Conservation (phyloP, 202 grass and related monocot genomes). For the Setaria italica region DNA sequence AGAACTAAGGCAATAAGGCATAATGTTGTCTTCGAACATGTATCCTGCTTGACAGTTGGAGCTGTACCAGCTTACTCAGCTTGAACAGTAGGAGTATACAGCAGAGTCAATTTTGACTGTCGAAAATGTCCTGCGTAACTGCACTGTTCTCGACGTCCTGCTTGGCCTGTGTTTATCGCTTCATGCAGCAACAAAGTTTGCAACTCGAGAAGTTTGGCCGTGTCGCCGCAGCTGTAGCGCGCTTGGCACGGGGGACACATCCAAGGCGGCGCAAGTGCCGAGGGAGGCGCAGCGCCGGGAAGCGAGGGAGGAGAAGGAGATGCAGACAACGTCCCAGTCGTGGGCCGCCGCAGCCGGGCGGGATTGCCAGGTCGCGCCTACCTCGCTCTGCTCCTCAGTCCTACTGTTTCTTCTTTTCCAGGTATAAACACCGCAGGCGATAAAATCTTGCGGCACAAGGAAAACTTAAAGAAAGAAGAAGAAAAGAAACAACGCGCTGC, state of each 20-base stretch:
- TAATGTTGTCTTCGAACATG: no score
- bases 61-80: no score
- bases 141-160: not conserved
- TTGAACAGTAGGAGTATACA: no score
- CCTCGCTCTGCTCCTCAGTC: not conserved
- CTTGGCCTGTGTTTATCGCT: not conserved
- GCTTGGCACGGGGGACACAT: not conserved
- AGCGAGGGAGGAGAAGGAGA: not conserved
- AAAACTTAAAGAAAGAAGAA: not conserved
- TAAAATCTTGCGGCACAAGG: not conserved
- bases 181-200: not conserved
- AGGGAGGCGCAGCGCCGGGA: not conserved
- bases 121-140: not conserved
- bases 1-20: not conserved
- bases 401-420: not conserved
- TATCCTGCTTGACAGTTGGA: not conserved
- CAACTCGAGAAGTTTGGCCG: not conserved
- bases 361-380: not conserved
- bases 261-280: constrained; percentile 16
- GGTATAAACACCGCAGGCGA: not conserved
- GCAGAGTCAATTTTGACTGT: no score
- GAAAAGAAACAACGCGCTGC: not conserved
- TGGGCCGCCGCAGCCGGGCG: not conserved
- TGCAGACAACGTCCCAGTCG: not conserved
- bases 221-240: not conserved